Percentiles rank a stretch among this genome's conserved stretches.
Evolutionary conservation across 768 basidiomycete genomes (phyloP).

Genomic region (Agaricus sinodeliciosus): DNA sequence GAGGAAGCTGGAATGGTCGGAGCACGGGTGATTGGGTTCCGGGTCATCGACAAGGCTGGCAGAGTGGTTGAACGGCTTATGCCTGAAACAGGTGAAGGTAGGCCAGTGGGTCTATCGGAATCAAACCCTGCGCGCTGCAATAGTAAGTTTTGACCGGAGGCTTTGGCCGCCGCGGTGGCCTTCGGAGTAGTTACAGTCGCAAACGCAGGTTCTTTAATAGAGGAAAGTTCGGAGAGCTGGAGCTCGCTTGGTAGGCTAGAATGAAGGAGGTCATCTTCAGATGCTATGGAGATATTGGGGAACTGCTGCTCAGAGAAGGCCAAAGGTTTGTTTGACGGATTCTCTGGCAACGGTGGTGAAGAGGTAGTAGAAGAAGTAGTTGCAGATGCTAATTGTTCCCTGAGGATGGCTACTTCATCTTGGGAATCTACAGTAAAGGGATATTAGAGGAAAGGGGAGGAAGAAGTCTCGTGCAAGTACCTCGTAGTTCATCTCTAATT

Average conservation of each 20-base stretch:
- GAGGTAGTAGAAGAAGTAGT: conserved; percentile 1
- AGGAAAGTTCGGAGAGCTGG: conserved; percentile 49
- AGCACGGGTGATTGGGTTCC: conserved; percentile 40
- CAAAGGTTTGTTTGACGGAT: conserved; percentile 16
- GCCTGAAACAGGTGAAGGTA: conserved; percentile 38
- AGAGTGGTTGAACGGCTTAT: conserved; percentile 54
- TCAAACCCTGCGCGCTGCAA: conserved; percentile 48
- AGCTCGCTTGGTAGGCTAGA: conserved; percentile 57
- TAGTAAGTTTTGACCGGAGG: conserved; percentile 37
- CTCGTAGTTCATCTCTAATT: conserved; percentile 88
- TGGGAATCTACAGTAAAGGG: conserved; percentile 56
- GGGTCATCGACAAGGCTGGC: conserved; percentile 40
- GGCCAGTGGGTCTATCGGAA: conserved; percentile 34
- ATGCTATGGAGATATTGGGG: conserved; percentile 23
- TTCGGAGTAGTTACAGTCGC: conserved; percentile 29
- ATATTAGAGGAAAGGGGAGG: conserved; percentile 12
- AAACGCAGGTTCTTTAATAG: conserved; percentile 32
- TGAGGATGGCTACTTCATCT: conserved; percentile 77
- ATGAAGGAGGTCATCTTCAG: conserved; percentile 52
- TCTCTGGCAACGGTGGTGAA: conserved; percentile 11
- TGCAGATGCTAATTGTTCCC: conserved; percentile 51
- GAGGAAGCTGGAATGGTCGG: conserved; percentile 32
- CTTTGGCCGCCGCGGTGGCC: conserved; percentile 26
- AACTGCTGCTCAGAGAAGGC: conserved; percentile 23
- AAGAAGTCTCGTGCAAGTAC: conserved; percentile 33